A percentile compares a stretch with the other conserved stretches of the same genome.
Conservation (phyloP, 2,329 filamentous ascomycete genomes). For the Apiospora marii region DNA sequence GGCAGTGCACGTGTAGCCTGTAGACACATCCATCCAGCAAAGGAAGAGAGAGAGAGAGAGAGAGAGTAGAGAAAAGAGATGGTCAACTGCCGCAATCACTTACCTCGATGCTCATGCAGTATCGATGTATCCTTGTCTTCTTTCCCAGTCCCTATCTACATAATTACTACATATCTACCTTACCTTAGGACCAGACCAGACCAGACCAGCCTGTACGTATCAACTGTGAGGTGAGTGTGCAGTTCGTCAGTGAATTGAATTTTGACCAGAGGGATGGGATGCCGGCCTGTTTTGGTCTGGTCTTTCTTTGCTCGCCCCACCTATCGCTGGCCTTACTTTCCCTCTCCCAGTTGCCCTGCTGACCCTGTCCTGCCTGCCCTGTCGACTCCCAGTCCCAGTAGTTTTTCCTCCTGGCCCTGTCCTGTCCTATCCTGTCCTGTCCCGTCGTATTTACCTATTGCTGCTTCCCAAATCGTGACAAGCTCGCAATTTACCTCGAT, state of each 20-base stretch:
- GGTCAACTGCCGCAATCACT: slow-evolving; percentile 15
- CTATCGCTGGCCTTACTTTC: slow-evolving; percentile 23
- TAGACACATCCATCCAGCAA: not conserved
- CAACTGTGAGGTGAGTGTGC: not conserved
- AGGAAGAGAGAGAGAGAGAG: not conserved
- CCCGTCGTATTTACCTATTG: not conserved
- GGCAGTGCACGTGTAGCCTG: slow-evolving; percentile 16
- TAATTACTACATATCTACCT: not conserved
- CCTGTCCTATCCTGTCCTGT: not conserved
- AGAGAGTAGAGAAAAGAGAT: not conserved
- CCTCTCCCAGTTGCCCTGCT: not conserved
- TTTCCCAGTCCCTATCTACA: not conserved
- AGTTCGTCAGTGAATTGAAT: slow-evolving; percentile 12
- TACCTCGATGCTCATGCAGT: slow-evolving; percentile 14
- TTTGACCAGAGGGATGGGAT: slow-evolving; percentile 15
- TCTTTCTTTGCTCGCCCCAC: slow-evolving; percentile 25
- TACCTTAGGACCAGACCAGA: not conserved
- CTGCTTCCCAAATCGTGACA: slow-evolving; percentile 18
- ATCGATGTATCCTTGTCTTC: slow-evolving; percentile 9
- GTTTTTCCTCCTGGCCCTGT: not conserved
- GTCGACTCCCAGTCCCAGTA: not conserved
- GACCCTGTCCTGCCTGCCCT: slow-evolving; percentile 2
- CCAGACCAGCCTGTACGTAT: not conserved
- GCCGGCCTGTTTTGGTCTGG: slow-evolving; percentile 19
- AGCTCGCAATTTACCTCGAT: slow-evolving; percentile 28